Base-by-base conservation (phyloP, 371 early-diverging fungal genomes). In the Rhizopus microsporus region DNA sequence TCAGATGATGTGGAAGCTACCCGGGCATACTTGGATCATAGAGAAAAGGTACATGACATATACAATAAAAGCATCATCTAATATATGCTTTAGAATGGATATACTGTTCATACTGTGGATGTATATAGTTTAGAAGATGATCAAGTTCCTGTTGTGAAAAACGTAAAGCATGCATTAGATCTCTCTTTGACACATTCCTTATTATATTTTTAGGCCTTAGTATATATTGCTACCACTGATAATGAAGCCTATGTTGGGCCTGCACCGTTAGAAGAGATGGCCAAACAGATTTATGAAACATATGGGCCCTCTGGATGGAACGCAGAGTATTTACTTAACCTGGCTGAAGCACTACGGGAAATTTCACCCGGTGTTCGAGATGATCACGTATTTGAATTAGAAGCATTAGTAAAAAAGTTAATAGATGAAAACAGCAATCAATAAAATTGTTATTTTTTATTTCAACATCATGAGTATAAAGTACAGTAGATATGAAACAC, bases 161-260 rank as follows among this genome's bases (percentile, higher is more conserved):
- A 84, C 64, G 85, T 81, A 68, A 53, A 55, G 31, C 4, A 16
- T 30, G 13, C 29, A 10, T 31, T 10, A 29, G 34, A 12, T 40
- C 10, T 15, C 1, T 35, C 42, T 38, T 9, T 43, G 48, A n/a
- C 17, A 34, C 63, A 81, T 77, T 60, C 51, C 56, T 15, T 38
- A 8, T 6, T 29, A 3, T 3, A 34, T 63, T 43, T 53, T 7
- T 60, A 81, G 73, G 94, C 92, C 0, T 62, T 90, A 53, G 88
- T 92, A 7, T 96, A 95, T 67, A 88, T 96, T 50, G 96, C 87
- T 16, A 87, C 88, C 1, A 85, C 87, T 7, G 69, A 81, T 30
- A 95, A 96, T 66, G 87, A 88, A 46, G 86, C 88, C 8, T 95
- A 92, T 69, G 82, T 90, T 3, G 94, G 96, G 1, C 88, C 90